A percentile compares a stretch with the other conserved stretches of the same genome.
These are phyloP conservation scores for Ophiostoma triangulosporum DNA, from an alignment of 2,329 filamentous ascomycete genomes.

Conservation along the genomic window DNA sequence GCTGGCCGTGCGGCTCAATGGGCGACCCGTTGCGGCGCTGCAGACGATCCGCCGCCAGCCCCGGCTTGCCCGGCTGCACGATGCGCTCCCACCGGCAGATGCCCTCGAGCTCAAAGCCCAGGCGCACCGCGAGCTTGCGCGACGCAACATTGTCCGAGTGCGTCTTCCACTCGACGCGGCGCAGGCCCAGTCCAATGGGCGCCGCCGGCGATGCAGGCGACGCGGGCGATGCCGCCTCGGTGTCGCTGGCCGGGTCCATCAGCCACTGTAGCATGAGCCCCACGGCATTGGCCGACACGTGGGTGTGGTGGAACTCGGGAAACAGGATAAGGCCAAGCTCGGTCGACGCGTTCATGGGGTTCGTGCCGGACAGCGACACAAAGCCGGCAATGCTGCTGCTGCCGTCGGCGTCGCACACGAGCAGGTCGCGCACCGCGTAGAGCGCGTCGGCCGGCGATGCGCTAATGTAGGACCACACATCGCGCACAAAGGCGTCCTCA, in stretches of 20 bases:
- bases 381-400: neutral
- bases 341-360: slow-evolving; percentile 3
- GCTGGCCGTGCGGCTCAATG: slow-evolving; percentile 3
- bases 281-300: slow-evolving; percentile 5
- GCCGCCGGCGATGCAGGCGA: neutral
- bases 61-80: slow-evolving; percentile 1
- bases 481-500: slow-evolving; percentile 1
- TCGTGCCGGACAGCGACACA: neutral
- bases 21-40: neutral
- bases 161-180: slow-evolving; percentile 7
- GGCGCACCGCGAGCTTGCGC: neutral
- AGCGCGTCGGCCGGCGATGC: neutral
- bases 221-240: neutral
- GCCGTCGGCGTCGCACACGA: neutral
- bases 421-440: slow-evolving; percentile 1
- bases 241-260: neutral
- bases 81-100: slow-evolving; percentile 4
- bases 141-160: slow-evolving; percentile 3
- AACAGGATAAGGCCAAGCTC: slow-evolving; percentile 8
- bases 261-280: slow-evolving; percentile 5
- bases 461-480: slow-evolving; percentile 1
- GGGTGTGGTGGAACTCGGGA: slow-evolving; percentile 7
- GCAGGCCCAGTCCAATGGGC: slow-evolving; percentile 3
- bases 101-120: slow-evolving; percentile 7
- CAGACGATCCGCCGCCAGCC: neutral